A percentile compares a stretch with the other conserved stretches of the same genome.
phyloP scores from a whole-genome alignment of 345 rosid species.

The Salix exigua region DNA sequence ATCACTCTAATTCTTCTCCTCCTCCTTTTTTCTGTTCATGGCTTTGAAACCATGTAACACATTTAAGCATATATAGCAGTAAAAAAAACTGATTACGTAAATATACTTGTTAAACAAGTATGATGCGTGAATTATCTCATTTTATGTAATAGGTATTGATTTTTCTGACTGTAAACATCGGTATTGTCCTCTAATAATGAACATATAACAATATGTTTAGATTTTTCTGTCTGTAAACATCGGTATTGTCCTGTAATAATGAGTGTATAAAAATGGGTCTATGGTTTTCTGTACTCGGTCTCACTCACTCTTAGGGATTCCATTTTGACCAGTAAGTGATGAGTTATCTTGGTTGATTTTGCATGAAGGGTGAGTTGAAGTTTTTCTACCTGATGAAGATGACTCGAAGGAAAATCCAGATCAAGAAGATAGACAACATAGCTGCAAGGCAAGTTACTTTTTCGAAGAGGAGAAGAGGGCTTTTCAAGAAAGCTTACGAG shows the following conservation, averaged over 20 bases:
- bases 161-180: neutral
- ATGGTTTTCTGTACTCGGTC: neutral
- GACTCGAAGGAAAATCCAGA: constrained; percentile 46
- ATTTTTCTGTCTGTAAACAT: neutral
- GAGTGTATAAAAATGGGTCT: neutral
- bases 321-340: neutral
- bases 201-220: neutral
- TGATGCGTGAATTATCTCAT: neutral
- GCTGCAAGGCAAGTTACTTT: constrained; percentile 48
- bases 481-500: constrained; percentile 49
- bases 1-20: neutral
- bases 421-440: constrained; percentile 39
- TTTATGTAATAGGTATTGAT: neutral
- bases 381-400: constrained; percentile 6
- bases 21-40: neutral
- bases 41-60: neutral
- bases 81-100: neutral
- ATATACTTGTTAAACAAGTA: neutral
- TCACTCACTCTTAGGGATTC: neutral
- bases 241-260: neutral
- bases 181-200: neutral
- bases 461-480: constrained; percentile 45
- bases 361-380: neutral
- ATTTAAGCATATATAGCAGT: neutral
- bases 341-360: neutral